A percentile compares a stretch with the other conserved stretches of the same genome.
phyloP scores from a whole-genome alignment of 345 rosid genomes.

The Punica granatum region DNA sequence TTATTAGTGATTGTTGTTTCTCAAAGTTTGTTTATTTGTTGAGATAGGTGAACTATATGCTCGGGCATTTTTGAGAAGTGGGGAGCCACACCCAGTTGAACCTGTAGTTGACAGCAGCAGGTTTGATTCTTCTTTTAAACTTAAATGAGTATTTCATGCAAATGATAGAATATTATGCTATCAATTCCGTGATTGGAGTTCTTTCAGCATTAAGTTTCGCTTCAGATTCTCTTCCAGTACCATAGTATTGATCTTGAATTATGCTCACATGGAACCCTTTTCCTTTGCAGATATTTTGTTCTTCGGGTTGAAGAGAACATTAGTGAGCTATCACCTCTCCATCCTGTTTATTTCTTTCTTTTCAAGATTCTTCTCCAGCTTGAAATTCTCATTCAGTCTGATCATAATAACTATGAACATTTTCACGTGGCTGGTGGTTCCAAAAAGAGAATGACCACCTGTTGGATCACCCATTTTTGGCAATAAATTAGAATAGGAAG shows the following conservation, averaged over 20 bases:
- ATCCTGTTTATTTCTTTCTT: neutral
- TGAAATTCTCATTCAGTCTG: neutral
- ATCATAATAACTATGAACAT: neutral
- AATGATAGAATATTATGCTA: neutral
- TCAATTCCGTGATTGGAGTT: neutral
- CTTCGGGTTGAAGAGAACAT: slow-evolving; percentile 94
- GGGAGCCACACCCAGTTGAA: slow-evolving; percentile 96
- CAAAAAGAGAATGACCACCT: neutral
- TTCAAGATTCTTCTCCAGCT: neutral
- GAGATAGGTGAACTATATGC: slow-evolving; percentile 78
- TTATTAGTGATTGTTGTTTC: neutral
- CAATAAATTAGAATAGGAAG: neutral
- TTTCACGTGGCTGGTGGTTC: neutral
- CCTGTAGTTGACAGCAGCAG: slow-evolving; percentile 98
- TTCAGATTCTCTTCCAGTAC: neutral
- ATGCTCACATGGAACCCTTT: slow-evolving; percentile 13
- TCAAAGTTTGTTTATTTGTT: slow-evolving; percentile 7
- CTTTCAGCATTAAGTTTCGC: neutral
- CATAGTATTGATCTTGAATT: neutral
- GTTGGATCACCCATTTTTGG: neutral
- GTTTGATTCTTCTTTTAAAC: slow-evolving; percentile 29
- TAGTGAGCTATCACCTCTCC: slow-evolving; percentile 38
- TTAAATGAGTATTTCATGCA: neutral
- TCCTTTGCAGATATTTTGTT: slow-evolving; percentile 90
- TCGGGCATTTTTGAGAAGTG: slow-evolving; percentile 84